Base-by-base conservation (phyloP, 1,284 basidiomycete species). In the Microbotryum scabiosae region DNA sequence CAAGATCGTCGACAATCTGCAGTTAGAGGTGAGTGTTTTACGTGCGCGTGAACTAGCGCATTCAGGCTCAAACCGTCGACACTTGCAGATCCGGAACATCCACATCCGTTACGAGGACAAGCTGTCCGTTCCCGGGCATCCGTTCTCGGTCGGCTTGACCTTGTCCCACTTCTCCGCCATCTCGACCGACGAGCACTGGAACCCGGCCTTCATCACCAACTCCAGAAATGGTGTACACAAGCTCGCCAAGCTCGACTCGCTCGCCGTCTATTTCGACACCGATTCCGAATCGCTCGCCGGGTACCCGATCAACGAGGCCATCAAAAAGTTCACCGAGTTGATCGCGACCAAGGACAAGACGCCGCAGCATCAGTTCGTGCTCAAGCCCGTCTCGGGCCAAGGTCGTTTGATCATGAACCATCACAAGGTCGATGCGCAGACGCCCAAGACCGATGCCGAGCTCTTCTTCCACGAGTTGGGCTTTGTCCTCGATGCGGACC, bases 91-190 rank as follows among this genome's bases (percentile, higher is more conserved):
- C 52, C 89, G 87, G 77, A 92, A 94, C 70, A 89, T 97, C 54
- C 93, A 97, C 73, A 79, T 98, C 56, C 87, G 96, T 54, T 99
- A 98, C 72, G 96, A 99, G 76, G 96, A 99, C 76, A 86, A 85
- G 56, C 77, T 94, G 66, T 97, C 90, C 66, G 90, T 92, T 44
- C 93, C 93, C 26, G 90, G 88, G 84, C 94, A 97, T 75, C 94
- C 94, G 9, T 98, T 99, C 74, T 86, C 94, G 4, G 86, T 86
- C 36, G 96, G 97, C 64, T 72, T 94, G 51, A 98, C 94, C 2
- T 79, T 99, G n/a, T 85, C 88, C 5, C 85, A 87, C 45, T 97
- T 99, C 74, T 86, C 88, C 7, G 91, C 92, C 30, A 84, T 87
- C n/a, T 98, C 96, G 1, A 92, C 94, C 1, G 85, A 99, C 73